Base-by-base conservation (phyloP, 2,329 filamentous ascomycete genomes). In the Plenodomus tracheiphilus region DNA sequence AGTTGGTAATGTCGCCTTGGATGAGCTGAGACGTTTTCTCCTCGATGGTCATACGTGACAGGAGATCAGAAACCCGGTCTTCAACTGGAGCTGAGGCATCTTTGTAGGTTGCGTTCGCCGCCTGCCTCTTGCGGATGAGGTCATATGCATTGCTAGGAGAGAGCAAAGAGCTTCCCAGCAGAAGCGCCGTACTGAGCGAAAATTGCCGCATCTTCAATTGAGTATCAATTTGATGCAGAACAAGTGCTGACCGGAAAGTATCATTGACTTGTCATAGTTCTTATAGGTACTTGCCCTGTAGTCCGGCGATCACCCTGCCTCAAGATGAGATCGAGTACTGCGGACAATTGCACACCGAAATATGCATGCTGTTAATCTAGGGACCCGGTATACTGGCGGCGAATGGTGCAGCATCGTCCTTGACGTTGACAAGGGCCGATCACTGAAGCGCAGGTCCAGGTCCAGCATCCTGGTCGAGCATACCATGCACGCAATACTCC, bases 31-130 rank as follows among this genome's bases (percentile, higher is more conserved):
- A 79, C 38, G 83, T 81, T 74, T 91, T 91, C 51, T 91, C 88
- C 62, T 87, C 79, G 46, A 89, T 80, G 0, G 85, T 89, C 88
- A 91, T 91, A 19, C 85, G 81, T 11, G 81, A 81, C 43, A 91
- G 72, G 4, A 91, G 78, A 66, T 91, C 87, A 9, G 80, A 69
- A 10, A 91, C 81, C 50, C 88, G 79, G 41, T 80, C 81, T 43
- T 88, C 83, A 13, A 89, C 75, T 7, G 82, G 74, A 5, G 84
- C 82, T 47, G 76, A 77, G 4, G 85, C 74, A 64, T 89, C 77
- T 65, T 86, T 88, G 78, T 88, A 89, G 5, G 63, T 68, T 18
- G 67, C 68, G 54, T 69, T 66, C 32, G 56, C 53, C 16, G 65
- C 62, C 40, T 60, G 51, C 39, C 61, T 54, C 51, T 59, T 64